phyloP scores from a whole-genome alignment of 352 stramenopile species.

The Phytopythium mirpurense region DNA sequence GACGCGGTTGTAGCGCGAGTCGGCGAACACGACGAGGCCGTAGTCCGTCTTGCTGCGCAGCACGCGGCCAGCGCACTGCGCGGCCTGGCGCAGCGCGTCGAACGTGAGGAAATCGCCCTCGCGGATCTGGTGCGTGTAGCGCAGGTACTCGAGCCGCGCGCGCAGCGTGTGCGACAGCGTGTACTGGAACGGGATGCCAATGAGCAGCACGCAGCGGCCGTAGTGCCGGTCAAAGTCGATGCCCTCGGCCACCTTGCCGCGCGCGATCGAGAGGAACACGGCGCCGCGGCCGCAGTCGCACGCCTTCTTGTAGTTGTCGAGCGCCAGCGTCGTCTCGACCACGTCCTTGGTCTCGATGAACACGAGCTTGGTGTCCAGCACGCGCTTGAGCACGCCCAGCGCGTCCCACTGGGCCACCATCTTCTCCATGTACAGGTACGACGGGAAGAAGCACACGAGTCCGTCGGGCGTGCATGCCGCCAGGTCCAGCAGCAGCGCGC shows the following conservation, averaged over 20 bases:
- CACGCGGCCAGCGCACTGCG: slow-evolving; percentile 97
- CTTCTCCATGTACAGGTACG: slow-evolving; percentile 99
- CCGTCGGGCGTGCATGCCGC: slow-evolving; percentile 94
- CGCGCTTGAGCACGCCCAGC: slow-evolving; percentile 87
- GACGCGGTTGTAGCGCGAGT: slow-evolving; percentile 96
- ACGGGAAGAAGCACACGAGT: slow-evolving; percentile 99
- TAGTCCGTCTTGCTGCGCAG: slow-evolving; percentile 99
- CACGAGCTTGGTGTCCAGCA: slow-evolving; percentile 96
- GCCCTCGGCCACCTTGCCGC: slow-evolving; percentile 98
- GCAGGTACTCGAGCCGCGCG: slow-evolving; percentile 96
- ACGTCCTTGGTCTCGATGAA: slow-evolving; percentile 99
- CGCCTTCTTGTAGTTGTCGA: slow-evolving; percentile 98
- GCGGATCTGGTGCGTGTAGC: slow-evolving; percentile 90
- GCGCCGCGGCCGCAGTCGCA: slow-evolving; percentile 95
- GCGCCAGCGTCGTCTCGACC: slow-evolving; percentile 97
- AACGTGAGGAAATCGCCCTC: slow-evolving; percentile 98
- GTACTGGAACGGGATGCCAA: slow-evolving; percentile 99
- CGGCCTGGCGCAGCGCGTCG: slow-evolving; percentile 96
- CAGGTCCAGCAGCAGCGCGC: slow-evolving; percentile 93
- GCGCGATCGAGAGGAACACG: slow-evolving; percentile 98
- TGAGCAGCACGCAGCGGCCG: slow-evolving; percentile 96
- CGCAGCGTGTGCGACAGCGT: slow-evolving; percentile 92
- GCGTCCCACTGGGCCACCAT: slow-evolving; percentile 97
- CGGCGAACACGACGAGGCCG: slow-evolving; percentile 97
- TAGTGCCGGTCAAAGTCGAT: slow-evolving; percentile 99